Evolutionary conservation across 805 yeast genomes (phyloP), one percentile per base, ranked within the genome.

Genomic region (Candida silvatica): DNA sequence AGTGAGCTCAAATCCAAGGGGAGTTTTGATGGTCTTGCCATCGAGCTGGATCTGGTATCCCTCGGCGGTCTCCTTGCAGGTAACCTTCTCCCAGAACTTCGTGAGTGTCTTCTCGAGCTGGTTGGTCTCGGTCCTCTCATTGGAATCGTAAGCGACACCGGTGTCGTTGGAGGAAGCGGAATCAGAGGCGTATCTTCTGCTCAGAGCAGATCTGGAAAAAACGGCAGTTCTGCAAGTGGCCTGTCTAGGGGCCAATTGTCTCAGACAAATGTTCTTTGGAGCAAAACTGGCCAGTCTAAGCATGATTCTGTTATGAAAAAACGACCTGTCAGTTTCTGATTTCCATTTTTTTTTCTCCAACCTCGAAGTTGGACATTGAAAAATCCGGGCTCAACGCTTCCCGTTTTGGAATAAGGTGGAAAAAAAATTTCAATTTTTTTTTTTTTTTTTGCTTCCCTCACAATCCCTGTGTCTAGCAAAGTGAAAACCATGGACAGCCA

Each of bases 61-160:
- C 3, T 56, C 52, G 1, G 53, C 50, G 0, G 52, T 48, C 37
- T 62, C 55, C 11, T 47, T 40, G 18, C 52, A 57, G 20, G 61
- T 64, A 4, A 83, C 92, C 31, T 75, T 71, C 37, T 82, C 83
- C 96, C 96, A 87, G 56, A 87, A 86, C 54, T 74, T 78, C 32
- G 72, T 64, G 36, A 80, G 58, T 0, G 92, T 80, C 51, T 77
- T 79, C 27, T 80, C 71, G 28, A 80, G 58, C 47, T 82, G 65
- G 52, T 81, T 83, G 3, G 92, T 72, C 44, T 81, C 86, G 0
- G 83, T 61, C 34, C 54, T 51, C 17, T 61, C 44, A 43, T 76
- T 80, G 37, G 66, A 62, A 46, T 79, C 85, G 35, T 45, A 43
- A 5, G 54, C 11, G 7, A 22, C 24, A 22, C 7, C 11, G 24